These are phyloP conservation scores for Apostasia shenzhenica DNA, from an alignment of 106 monocot genomes.

Conservation along the genomic window DNA sequence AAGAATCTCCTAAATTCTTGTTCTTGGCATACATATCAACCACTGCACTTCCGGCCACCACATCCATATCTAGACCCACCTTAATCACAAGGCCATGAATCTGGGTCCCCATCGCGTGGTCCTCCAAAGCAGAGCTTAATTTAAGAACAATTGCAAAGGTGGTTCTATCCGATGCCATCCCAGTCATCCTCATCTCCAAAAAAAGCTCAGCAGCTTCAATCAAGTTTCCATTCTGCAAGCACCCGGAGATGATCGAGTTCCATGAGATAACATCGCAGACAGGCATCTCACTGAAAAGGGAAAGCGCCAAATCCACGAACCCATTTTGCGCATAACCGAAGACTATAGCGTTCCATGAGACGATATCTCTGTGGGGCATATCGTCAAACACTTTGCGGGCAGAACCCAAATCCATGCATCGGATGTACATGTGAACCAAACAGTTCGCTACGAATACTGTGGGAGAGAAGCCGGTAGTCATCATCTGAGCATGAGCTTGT, in stretches of 20 bases:
- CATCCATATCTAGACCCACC: constrained; percentile 36
- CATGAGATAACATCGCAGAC: constrained; percentile 48
- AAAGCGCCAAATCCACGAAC: constrained; percentile 12
- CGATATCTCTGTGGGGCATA: constrained; percentile 32
- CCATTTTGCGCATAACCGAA: constrained; percentile 25
- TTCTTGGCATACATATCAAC: constrained; percentile 90
- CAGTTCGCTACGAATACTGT: constrained; percentile 76
- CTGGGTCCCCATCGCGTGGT: constrained; percentile 28
- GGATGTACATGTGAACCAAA: constrained; percentile 57
- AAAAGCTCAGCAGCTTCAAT: constrained; percentile 25
- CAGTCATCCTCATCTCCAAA: constrained; percentile 21
- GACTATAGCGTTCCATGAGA: constrained; percentile 60
- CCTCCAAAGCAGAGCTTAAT: constrained; percentile 22
- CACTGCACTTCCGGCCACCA: constrained; percentile 42
- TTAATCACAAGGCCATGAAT: constrained; percentile 42
- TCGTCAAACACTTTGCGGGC: constrained; percentile 42
- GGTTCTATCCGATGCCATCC: constrained; percentile 25
- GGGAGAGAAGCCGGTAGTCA: constrained; percentile 56
- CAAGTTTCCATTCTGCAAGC: constrained; percentile 16
- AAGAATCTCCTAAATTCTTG: constrained; percentile 26
- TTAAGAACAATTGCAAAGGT: constrained; percentile 53
- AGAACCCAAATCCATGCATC: constrained; percentile 21
- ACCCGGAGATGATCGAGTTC: constrained; percentile 53
- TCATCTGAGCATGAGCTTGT: constrained; percentile 47
- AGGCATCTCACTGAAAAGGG: constrained; percentile 38